These are phyloP conservation scores for Suillus occidentalis DNA, from an alignment of 768 basidiomycete genomes.

Conservation along the genomic window DNA sequence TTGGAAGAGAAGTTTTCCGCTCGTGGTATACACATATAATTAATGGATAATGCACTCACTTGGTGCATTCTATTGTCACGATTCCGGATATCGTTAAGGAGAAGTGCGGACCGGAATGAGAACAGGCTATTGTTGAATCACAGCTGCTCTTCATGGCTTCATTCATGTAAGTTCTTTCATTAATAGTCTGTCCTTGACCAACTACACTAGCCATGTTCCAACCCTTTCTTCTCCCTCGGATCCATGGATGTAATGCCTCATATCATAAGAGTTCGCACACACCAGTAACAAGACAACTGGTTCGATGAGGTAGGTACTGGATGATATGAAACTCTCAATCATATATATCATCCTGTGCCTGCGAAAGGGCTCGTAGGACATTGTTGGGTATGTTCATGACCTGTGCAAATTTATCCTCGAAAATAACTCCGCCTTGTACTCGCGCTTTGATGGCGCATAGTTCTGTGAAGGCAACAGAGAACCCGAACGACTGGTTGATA, in stretches of 20 bases:
- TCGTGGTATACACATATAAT: slow-evolving; percentile 14
- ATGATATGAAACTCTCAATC: slow-evolving; percentile 1
- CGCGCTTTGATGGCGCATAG: slow-evolving; percentile 58
- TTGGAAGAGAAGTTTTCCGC: slow-evolving; percentile 41
- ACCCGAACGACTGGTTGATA: slow-evolving; percentile 40
- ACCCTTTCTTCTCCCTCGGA: slow-evolving; percentile 70
- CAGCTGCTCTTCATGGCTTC: slow-evolving; percentile 67
- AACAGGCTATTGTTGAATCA: slow-evolving; percentile 70
- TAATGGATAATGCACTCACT: slow-evolving; percentile 38
- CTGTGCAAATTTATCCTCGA: slow-evolving; percentile 28
- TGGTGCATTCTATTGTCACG: slow-evolving; percentile 72
- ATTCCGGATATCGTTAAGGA: slow-evolving; percentile 75
- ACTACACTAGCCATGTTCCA: slow-evolving; percentile 60
- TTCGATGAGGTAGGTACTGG: background rate
- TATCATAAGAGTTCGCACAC: background rate
- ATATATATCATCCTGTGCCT: slow-evolving; percentile 7
- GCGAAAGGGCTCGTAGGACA: slow-evolving; percentile 23
- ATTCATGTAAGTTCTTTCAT: slow-evolving; percentile 68
- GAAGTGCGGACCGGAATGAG: slow-evolving; percentile 74
- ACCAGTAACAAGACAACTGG: background rate
- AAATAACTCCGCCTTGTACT: slow-evolving; percentile 25
- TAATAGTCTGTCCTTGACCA: slow-evolving; percentile 5
- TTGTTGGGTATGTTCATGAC: slow-evolving; percentile 22
- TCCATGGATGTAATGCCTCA: slow-evolving; percentile 56
- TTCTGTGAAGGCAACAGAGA: slow-evolving; percentile 51